Evolutionary conservation across 2,329 filamentous ascomycete genomes (phyloP), one percentile per base, ranked within the genome.

Genomic region (Fonsecaea pugnacius): DNA sequence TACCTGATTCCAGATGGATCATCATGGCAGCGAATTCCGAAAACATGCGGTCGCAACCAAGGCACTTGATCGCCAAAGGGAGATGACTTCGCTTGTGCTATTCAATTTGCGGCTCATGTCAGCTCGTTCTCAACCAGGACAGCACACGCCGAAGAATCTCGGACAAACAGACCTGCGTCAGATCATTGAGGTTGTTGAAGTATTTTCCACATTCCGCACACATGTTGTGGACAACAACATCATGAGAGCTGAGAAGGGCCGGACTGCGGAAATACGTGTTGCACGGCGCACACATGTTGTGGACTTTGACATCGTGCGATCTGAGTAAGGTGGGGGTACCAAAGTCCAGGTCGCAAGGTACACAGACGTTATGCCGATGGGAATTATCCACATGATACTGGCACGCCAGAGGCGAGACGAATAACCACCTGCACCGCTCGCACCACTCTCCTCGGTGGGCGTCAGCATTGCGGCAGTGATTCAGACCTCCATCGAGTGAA

Each of bases 1-100:
- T 69, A 4, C 71, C 70, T 5, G 70, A 60, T 62, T 73, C 72
- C 4, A 73, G 67, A 59, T 73, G 72, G 24, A 72, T 67, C 10
- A 73, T 57, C 69, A 73, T 71, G 38, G 67, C 70, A 18, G 72
- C 67, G 62, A 68, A 70, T 24, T 67, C 65, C 1, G 62, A 50
- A 51, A 73, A 73, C 8, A 12, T 33, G 32, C 66, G 63, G 18
- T 61, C n/a, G 62, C 70, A 72, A 36, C 70, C 69, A 24, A 64
- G 67, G 53, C 71, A 73, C 60, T 59, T n/a, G 33, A 59, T 32
- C 10, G 63, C 21, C 10, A 53, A 57, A 5, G 68, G 61, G 5
- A 66, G 55, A 55, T 73, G 71, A 21, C 48, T 46, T 43, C 66
- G 66, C 32, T 66, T 48, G 58, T 73, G 72, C 72, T 72, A 36